Evolutionary conservation across 805 yeast species (phyloP).

Genomic region (Saturnispora dispora): DNA sequence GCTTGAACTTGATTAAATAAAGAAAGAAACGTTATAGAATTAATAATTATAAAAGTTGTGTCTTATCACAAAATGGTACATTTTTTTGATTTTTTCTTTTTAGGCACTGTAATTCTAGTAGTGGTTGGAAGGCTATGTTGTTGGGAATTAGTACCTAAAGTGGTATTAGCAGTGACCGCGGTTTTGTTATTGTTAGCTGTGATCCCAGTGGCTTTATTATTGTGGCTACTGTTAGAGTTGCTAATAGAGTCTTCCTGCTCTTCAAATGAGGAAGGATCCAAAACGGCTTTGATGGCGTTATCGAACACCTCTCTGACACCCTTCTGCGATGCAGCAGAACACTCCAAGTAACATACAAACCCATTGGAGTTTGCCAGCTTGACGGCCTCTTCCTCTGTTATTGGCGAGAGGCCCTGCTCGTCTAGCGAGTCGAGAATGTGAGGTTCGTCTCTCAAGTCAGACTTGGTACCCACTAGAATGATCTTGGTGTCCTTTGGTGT

Average conservation of each 20-base stretch:
- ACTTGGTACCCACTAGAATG: slow-evolving; percentile 78
- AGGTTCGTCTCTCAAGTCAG: slow-evolving; percentile 76
- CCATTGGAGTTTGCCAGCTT: slow-evolving; percentile 62
- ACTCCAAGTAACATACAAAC: slow-evolving; percentile 70
- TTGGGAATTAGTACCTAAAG: background rate
- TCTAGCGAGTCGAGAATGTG: slow-evolving; percentile 61
- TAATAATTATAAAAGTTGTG: background rate
- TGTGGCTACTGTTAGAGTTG: background rate
- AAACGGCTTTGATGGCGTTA: slow-evolving; percentile 64
- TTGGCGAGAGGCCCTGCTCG: slow-evolving; percentile 53
- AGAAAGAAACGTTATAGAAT: slow-evolving; percentile 5
- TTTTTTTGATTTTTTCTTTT: slow-evolving; percentile 37
- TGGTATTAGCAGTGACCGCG: slow-evolving; percentile 10
- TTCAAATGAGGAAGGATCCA: slow-evolving; percentile 18
- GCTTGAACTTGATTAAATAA: slow-evolving; percentile 8
- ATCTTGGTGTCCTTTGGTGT: slow-evolving; percentile 63
- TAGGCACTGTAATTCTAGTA: slow-evolving; percentile 10
- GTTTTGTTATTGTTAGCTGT: background rate
- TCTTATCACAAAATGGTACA: slow-evolving; percentile 35
- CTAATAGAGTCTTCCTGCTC: background rate
- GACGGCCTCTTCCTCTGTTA: slow-evolving; percentile 52
- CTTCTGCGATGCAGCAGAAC: slow-evolving; percentile 82
- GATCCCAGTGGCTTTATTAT: background rate
- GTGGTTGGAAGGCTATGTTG: slow-evolving; percentile 7
- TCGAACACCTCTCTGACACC: slow-evolving; percentile 85